Percentiles rank a stretch among this genome's conserved stretches.
Evolutionary conservation across 768 basidiomycete species (phyloP).

Genomic region (Boletus insuetus): DNA sequence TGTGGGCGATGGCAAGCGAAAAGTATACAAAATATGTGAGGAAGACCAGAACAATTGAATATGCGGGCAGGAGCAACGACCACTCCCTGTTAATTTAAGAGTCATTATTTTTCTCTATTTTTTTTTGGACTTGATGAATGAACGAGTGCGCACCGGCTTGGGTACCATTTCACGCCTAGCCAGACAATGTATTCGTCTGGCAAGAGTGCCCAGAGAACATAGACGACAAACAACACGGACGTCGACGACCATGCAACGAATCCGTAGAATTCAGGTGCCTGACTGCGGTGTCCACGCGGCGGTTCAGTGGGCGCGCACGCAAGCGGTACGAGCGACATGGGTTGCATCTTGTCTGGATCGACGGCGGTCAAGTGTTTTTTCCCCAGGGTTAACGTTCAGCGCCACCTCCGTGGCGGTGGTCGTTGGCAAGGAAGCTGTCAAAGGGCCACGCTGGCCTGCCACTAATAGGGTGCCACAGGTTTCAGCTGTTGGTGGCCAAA

Average conservation of each 20-base stretch:
- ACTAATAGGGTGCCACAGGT: too few species aligned
- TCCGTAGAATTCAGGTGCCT: constrained; percentile 86
- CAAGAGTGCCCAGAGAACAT: constrained; percentile 76
- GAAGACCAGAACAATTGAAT: constrained; percentile 65
- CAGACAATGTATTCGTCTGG: constrained; percentile 67
- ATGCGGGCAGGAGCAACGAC: constrained; percentile 79
- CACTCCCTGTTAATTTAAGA: constrained; percentile 58
- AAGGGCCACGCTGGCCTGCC: too few species aligned
- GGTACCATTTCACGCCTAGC: constrained; percentile 81
- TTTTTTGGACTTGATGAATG: background rate
- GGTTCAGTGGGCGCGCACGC: constrained; percentile 41
- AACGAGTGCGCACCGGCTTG: constrained; percentile 58
- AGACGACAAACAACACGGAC: constrained; percentile 63
- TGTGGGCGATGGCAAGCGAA: constrained; percentile 66
- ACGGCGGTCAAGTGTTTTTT: too few species aligned
- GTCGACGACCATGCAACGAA: constrained; percentile 85
- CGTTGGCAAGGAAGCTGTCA: background rate
- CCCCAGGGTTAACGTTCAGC: constrained; percentile 12
- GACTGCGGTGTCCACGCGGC: constrained; percentile 50
- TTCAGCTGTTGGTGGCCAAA: too few species aligned
- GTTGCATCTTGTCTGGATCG: constrained; percentile 18
- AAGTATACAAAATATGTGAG: constrained; percentile 78
- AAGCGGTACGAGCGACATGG: constrained; percentile 42
- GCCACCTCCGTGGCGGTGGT: constrained; percentile 19
- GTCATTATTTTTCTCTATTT: background rate